A percentile compares a stretch with the other conserved stretches of the same genome.
Conservation (phyloP, 139 green algal species). For the Dunaliella sp. region DNA sequence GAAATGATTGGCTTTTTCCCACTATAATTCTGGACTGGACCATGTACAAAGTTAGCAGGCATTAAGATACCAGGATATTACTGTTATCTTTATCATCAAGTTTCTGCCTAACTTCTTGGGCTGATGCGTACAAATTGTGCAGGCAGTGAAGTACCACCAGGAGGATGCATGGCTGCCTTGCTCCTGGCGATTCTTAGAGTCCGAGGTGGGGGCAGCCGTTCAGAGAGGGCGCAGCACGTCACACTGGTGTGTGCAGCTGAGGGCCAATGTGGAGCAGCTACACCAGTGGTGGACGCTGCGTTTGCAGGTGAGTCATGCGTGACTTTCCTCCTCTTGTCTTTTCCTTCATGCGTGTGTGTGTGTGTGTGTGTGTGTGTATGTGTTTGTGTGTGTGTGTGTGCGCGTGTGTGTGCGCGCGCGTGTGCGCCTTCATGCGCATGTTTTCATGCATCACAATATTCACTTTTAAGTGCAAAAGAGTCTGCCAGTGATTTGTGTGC, state of each 20-base stretch:
- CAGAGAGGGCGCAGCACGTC: background rate
- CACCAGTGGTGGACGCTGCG: conserved; percentile 39
- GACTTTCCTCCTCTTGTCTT: no score
- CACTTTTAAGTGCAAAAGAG: background rate
- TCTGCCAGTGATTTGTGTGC: background rate
- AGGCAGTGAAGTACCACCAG: background rate
- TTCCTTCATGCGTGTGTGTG: no score
- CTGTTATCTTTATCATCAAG: no score
- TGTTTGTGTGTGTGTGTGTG: background rate
- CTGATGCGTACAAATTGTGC: background rate
- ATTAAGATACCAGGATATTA: no score
- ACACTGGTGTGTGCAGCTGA: conserved; percentile 42
- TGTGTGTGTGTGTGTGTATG: no score
- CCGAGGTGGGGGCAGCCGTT: conserved; percentile 12
- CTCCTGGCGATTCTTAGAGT: conserved; percentile 45
- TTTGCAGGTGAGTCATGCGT: conserved; percentile 36
- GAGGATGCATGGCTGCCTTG: conserved; percentile 10
- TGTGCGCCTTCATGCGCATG: background rate
- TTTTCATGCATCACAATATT: background rate
- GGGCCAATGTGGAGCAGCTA: conserved; percentile 35
- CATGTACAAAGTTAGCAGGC: no score
- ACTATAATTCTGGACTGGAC: no score
- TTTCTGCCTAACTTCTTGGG: no score
- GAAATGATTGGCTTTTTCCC: no score
- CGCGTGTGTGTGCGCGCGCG: background rate